phyloP scores from a whole-genome alignment of 805 yeast species.

The Hanseniaspora lindneri region DNA sequence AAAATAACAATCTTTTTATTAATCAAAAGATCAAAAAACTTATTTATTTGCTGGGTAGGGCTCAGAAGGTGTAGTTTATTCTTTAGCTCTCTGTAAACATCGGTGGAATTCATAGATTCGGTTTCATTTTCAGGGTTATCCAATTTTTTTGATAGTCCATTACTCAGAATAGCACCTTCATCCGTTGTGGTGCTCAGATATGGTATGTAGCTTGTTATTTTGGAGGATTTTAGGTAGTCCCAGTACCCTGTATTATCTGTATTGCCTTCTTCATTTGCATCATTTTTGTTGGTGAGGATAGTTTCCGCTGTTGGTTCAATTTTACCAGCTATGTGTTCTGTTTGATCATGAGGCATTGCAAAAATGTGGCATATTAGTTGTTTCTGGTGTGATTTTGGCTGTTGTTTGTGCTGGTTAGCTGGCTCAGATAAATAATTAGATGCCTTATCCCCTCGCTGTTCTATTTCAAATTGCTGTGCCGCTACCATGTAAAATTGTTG shows the following conservation, averaged over 20 bases:
- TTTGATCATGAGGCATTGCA: too few species aligned
- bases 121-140: too few species aligned
- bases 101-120: too few species aligned
- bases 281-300: not conserved
- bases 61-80: not conserved
- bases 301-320: too few species aligned
- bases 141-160: not conserved
- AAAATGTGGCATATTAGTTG: too few species aligned
- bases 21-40: not conserved
- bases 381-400: too few species aligned
- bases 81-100: not conserved
- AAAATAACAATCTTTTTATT: not conserved
- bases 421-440: too few species aligned
- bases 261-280: not conserved
- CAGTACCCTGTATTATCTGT: not conserved
- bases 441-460: too few species aligned
- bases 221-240: not conserved
- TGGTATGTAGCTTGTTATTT: not conserved
- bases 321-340: too few species aligned
- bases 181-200: not conserved
- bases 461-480: too few species aligned
- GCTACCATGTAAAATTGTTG: too few species aligned
- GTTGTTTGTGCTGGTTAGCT: too few species aligned
- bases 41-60: not conserved
- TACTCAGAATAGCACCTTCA: not conserved